Percentiles rank a stretch among this genome's conserved stretches.
These are phyloP conservation scores for Mesembryanthemum crystallinum DNA, from an alignment of 148 eudicot species.

Conservation along the genomic window DNA sequence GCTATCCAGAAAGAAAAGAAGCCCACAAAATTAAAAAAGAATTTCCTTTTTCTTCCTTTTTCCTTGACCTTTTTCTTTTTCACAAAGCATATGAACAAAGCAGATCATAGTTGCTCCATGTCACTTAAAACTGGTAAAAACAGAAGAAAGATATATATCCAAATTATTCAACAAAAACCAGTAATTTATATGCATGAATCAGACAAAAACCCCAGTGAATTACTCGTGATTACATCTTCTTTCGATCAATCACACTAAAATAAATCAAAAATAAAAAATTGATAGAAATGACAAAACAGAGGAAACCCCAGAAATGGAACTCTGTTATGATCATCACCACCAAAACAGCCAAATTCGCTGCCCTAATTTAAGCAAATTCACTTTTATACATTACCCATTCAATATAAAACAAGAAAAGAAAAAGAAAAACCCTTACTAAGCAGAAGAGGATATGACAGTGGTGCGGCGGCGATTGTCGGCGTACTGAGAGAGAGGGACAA, in stretches of 20 bases:
- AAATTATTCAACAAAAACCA: too few relatives aligned
- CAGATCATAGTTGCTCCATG: slow-evolving; percentile 9
- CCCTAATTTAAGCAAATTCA: neutral
- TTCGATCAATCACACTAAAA: slow-evolving; percentile 16
- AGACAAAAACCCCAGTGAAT: neutral
- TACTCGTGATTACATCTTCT: slow-evolving; percentile 7
- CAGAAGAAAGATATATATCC: too few relatives aligned
- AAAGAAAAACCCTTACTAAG: neutral
- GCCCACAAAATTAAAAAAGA: neutral
- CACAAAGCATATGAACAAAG: slow-evolving; percentile 6
- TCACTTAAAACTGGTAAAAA: neutral
- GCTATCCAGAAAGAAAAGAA: neutral
- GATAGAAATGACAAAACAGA: neutral
- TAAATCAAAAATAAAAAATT: neutral
- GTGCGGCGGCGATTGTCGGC: slow-evolving; percentile 63
- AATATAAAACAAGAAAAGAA: neutral
- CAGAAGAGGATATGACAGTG: slow-evolving; percentile 15
- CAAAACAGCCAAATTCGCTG: slow-evolving; percentile 1
- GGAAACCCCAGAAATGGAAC: neutral
- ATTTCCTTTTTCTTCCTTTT: slow-evolving; percentile 1
- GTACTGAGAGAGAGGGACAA: slow-evolving; percentile 79
- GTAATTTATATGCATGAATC: slow-evolving; percentile 13
- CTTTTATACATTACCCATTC: slow-evolving; percentile 1
- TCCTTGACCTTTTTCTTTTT: neutral
- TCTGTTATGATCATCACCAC: neutral